Conservation (phyloP, 768 basidiomycete genomes). For the Naganishia friedmannii region DNA sequence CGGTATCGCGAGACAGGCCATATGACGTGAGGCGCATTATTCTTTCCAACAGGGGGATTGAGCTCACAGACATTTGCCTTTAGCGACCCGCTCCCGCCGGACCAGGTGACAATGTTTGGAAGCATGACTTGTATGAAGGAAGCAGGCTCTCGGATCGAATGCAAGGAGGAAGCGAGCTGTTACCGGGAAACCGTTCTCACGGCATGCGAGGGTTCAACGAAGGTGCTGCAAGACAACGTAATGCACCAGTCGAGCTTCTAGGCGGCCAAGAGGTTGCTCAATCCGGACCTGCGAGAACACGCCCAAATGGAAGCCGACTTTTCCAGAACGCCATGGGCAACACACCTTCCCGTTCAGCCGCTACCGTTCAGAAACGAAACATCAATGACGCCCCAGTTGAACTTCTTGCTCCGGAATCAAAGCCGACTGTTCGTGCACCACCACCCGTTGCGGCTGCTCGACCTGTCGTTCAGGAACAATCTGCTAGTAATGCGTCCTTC, state of each 20-base stretch:
- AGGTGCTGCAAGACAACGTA: conserved; percentile 2
- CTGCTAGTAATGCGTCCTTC: background rate
- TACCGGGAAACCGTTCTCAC: conserved; percentile 19
- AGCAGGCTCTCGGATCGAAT: conserved; percentile 21
- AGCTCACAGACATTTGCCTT: background rate
- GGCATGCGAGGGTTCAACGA: conserved; percentile 16
- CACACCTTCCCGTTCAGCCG: conserved; percentile 1
- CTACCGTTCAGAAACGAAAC: conserved; percentile 13
- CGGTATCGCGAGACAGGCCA: conserved; percentile 8
- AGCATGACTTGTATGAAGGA: conserved; percentile 19
- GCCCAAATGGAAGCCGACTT: conserved; percentile 11
- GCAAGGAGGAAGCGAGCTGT: conserved; percentile 14
- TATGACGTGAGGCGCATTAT: conserved; percentile 11
- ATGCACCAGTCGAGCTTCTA: conserved; percentile 17
- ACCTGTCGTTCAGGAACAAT: conserved; percentile 22
- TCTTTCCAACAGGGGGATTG: background rate
- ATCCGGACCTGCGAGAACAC: conserved; percentile 5
- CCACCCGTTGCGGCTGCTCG: background rate
- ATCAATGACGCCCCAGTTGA: conserved; percentile 13
- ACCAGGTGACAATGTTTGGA: conserved; percentile 11
- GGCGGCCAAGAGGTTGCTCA: conserved; percentile 2
- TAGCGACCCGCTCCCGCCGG: conserved; percentile 14
- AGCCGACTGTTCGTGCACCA: background rate
- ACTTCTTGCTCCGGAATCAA: conserved; percentile 8
- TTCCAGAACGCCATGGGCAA: conserved; percentile 23